Base-by-base conservation (phyloP, 805 yeast species). In the Candida multigemmis region DNA sequence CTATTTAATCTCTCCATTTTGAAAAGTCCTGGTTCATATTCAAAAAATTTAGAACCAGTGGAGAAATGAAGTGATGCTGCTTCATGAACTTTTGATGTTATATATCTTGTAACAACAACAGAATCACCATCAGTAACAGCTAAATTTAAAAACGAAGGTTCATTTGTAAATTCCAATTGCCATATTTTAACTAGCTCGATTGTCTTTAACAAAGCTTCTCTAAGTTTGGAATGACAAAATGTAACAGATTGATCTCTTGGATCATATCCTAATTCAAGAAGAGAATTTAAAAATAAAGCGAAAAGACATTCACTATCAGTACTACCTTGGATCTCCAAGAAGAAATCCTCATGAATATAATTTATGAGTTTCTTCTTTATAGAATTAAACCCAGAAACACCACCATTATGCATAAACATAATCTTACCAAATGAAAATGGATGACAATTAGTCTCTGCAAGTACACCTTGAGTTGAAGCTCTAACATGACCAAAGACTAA, bases 341-440 rank as follows among this genome's bases (percentile, higher is more conserved):
- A 83, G 50, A 73, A 91, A 38, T 77, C 76, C 48, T 91, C 96
- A 22, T 72, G 72, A 23, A 91, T 63, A 46, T 81, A 84, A 38
- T 71, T 65, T 18, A 85, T 65, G 22, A 91, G 60, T 32, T 55
- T 67, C 33, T 91, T 68, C 54, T 91, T 91, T 40, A 91, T 81
- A 37, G 58, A 56, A 28, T 62, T 50, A 50, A 89, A 91, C 33
- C 74, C 73, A 7, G 87, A 65, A 14, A 91, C 73, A 0, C 84
- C 91, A 16, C 98, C 98, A 54, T 91, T 91, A 54, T 91, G 98
- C 98, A 91, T 91, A 50, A 91, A 91, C 80, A 89, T 81, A 25
- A 89, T 59, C 26, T 75, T 75, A 35, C 87, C 89, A 48, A 74
- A 86, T 3, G 81, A 75, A 54, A 91, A 91, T 0, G 98, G 98